Conservation (phyloP, 2,329 filamentous ascomycete genomes). For the Camillea tinctor region DNA sequence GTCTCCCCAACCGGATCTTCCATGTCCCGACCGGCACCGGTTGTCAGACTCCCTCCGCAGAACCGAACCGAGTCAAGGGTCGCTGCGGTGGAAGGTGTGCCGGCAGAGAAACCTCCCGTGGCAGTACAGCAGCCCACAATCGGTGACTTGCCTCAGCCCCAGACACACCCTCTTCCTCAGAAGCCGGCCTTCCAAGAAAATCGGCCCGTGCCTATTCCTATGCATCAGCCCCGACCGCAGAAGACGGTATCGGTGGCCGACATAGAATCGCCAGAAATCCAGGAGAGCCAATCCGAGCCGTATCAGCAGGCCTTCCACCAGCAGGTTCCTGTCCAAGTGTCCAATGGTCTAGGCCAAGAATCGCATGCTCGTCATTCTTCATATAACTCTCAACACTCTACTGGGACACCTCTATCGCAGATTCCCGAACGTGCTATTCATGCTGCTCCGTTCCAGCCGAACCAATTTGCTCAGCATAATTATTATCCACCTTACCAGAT, state of each 20-base stretch:
- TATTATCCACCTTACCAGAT: conserved; percentile 61
- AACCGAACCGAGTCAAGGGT: conserved; percentile 32
- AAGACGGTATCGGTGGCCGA: conserved; percentile 91
- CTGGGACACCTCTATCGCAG: conserved; percentile 80
- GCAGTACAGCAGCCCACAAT: conserved; percentile 41
- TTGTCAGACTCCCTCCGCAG: conserved; percentile 79
- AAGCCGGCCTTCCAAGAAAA: conserved; percentile 59
- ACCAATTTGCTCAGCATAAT: conserved; percentile 57
- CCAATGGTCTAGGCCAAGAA: conserved; percentile 55
- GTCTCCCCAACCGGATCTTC: conserved; percentile 80
- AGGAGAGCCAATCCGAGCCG: conserved; percentile 45
- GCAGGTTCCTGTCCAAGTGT: conserved; percentile 78
- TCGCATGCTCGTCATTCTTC: conserved; percentile 66
- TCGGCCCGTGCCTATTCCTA: conserved; percentile 57
- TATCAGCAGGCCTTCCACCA: conserved; percentile 89
- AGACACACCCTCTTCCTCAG: conserved; percentile 57
- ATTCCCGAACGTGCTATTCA: conserved; percentile 93
- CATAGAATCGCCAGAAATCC: conserved; percentile 76
- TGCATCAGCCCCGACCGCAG: conserved; percentile 93
- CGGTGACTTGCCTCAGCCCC: conserved; percentile 55
- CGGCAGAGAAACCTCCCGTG: conserved; percentile 20
- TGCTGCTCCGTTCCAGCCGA: conserved; percentile 84
- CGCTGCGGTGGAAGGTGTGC: conserved; percentile 23
- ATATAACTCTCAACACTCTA: conserved; percentile 68
- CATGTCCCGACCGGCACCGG: conserved; percentile 69